Evolutionary conservation across 2,329 filamentous ascomycete genomes (phyloP).

Genomic region (Incumbomyces delicatus): DNA sequence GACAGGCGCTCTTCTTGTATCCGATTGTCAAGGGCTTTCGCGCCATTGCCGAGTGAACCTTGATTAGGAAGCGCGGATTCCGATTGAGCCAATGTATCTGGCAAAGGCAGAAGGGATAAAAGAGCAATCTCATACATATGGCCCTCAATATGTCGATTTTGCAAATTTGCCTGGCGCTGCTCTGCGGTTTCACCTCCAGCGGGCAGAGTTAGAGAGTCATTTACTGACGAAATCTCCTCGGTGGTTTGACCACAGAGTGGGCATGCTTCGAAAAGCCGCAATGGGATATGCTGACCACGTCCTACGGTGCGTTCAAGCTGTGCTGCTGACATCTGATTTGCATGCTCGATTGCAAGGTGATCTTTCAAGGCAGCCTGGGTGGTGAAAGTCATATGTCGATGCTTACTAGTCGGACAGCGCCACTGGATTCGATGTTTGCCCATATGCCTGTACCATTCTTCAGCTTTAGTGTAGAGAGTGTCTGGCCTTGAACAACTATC

Average conservation of each 20-base stretch:
- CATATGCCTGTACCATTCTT: slow-evolving; percentile 1
- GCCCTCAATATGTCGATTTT: not conserved
- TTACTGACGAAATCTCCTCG: not conserved
- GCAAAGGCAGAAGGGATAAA: not conserved
- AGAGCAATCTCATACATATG: not conserved
- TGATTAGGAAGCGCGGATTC: not conserved
- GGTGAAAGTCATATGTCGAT: not conserved
- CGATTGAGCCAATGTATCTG: not conserved
- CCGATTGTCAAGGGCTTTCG: not conserved
- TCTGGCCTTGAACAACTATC: not conserved
- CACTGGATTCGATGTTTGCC: not conserved
- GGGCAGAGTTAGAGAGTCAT: not conserved
- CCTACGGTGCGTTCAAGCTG: not conserved
- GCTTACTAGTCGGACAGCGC: not conserved
- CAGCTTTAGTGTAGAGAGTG: not conserved
- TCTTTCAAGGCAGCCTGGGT: not conserved
- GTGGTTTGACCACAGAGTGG: not conserved
- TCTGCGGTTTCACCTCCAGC: not conserved
- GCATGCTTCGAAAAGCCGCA: not conserved
- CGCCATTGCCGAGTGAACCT: not conserved
- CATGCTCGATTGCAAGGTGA: not conserved
- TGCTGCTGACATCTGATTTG: not conserved
- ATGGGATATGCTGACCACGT: not conserved
- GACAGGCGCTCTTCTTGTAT: not conserved
- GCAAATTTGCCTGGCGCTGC: not conserved